phyloP scores from a whole-genome alignment of 23 red algal genomes.

The Cyanidioschyzon merolae region DNA sequence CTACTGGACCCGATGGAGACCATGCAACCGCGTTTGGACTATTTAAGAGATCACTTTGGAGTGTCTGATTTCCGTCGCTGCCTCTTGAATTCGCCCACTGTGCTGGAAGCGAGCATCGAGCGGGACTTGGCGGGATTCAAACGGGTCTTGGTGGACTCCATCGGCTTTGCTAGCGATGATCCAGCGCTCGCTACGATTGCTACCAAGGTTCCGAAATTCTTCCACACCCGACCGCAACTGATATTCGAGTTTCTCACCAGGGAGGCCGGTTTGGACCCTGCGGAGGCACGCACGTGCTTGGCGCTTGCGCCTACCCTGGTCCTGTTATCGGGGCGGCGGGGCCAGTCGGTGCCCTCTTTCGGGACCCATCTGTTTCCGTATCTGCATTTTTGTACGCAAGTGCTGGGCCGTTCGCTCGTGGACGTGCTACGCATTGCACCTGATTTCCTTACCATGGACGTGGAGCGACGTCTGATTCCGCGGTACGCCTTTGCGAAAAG shows the following conservation, averaged over 20 bases:
- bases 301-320: background rate
- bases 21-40: conserved; percentile 3
- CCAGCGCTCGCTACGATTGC: background rate
- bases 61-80: background rate
- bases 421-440: background rate
- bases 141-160: background rate
- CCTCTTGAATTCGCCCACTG: background rate
- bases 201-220: background rate
- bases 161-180: background rate
- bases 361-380: background rate
- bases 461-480: background rate
- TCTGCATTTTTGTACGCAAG: conserved; percentile 6
- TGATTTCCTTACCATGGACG: background rate
- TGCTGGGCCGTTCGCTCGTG: background rate
- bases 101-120: background rate
- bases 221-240: background rate
- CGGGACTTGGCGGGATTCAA: background rate
- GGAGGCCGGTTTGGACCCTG: background rate
- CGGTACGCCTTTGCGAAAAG: conserved; percentile 7
- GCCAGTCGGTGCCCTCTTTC: background rate
- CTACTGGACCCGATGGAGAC: background rate
- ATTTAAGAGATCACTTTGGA: background rate
- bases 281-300: background rate
- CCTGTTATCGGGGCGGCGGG: background rate
- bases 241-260: background rate